Percentiles rank a stretch among this genome's conserved stretches.
Evolutionary conservation across 345 rosid species (phyloP).

Genomic region (Cochlearia excelsa): DNA sequence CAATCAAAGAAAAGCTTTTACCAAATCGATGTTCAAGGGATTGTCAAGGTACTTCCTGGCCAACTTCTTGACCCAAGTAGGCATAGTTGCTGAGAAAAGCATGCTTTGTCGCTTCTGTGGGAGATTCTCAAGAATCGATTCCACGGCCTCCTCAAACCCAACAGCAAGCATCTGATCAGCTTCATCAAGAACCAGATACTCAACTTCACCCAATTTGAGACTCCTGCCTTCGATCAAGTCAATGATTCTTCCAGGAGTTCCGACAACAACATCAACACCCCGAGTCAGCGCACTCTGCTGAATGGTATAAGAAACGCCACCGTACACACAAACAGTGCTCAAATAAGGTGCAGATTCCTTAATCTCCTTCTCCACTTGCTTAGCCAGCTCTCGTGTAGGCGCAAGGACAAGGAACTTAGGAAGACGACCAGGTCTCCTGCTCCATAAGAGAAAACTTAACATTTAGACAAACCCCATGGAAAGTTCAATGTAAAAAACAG

Average conservation of each 20-base stretch:
- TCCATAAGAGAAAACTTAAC: conserved; percentile 10
- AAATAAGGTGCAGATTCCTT: conserved; percentile 85
- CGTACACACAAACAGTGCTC: conserved; percentile 87
- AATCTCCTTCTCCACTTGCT: conserved; percentile 94
- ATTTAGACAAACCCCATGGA: conserved; percentile 7
- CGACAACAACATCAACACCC: conserved; percentile 97
- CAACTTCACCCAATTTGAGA: conserved; percentile 83
- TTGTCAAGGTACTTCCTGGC: conserved; percentile 84
- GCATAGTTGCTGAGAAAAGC: conserved; percentile 99
- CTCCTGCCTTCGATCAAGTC: conserved; percentile 74
- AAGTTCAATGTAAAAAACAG: background rate
- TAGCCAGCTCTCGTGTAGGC: conserved; percentile 89
- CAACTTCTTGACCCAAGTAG: conserved; percentile 90
- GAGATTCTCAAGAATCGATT: conserved; percentile 77
- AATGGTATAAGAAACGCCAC: conserved; percentile 82
- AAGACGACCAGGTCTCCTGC: conserved; percentile 63
- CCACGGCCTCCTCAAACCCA: conserved; percentile 96
- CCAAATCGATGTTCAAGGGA: conserved; percentile 92
- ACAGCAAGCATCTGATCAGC: conserved; percentile 99
- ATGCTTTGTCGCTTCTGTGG: conserved; percentile 85
- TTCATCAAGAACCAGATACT: conserved; percentile 95
- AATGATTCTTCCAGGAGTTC: conserved; percentile 94
- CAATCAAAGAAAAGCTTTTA: conserved; percentile 26
- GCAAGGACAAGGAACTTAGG: conserved; percentile 81
- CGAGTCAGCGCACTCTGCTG: conserved; percentile 81